Conservation (phyloP, 1,284 basidiomycete genomes). For the Takashimella koratensis region DNA sequence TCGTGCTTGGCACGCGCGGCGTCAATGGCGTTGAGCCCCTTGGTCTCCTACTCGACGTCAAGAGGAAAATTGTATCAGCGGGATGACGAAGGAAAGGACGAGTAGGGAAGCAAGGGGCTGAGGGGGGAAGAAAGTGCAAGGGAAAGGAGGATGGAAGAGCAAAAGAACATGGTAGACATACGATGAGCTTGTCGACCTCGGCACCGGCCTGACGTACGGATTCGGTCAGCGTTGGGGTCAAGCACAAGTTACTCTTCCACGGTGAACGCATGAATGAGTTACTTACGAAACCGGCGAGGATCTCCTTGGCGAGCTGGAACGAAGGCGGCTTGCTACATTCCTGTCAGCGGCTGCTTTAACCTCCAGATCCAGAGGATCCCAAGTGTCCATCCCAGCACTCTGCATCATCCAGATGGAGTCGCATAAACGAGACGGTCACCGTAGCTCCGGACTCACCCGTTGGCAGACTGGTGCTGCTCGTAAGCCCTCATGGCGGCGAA, state of each 20-base stretch:
- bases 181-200: constrained; percentile 37
- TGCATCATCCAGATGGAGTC: no score
- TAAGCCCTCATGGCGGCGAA: constrained; percentile 34
- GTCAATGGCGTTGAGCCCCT: constrained; percentile 24
- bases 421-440: no score
- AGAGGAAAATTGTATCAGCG: neutral
- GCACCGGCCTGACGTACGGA: constrained; percentile 15
- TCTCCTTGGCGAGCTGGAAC: constrained; percentile 27
- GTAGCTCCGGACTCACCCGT: constrained; percentile 20
- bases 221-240: neutral
- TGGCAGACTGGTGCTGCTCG: constrained; percentile 26
- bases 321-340: constrained; percentile 17
- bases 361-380: no score
- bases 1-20: constrained; percentile 20
- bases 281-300: constrained; percentile 23
- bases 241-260: neutral
- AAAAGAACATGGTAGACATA: neutral
- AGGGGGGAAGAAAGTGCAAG: neutral
- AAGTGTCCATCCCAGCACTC: no score
- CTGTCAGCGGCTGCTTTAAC: constrained; percentile 2
- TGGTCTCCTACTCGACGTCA: constrained; percentile 16
- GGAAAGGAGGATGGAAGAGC: neutral
- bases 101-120: neutral
- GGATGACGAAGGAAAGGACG: neutral
- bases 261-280: neutral